phyloP scores from a whole-genome alignment of 768 basidiomycete genomes.

The Sarcodon sp. region DNA sequence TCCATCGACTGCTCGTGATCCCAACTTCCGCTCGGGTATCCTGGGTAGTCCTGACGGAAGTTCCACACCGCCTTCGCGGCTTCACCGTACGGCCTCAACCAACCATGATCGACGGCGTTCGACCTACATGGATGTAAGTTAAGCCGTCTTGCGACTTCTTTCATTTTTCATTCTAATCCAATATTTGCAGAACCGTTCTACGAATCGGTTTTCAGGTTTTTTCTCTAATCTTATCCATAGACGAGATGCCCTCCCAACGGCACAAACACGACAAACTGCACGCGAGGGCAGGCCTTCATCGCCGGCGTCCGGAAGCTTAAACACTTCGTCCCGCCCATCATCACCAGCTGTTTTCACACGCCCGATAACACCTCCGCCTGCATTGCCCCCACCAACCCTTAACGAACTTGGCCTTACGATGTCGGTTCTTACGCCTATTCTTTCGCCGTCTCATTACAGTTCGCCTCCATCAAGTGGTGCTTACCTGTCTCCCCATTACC shows the following conservation, averaged over 20 bases:
- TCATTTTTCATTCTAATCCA: too few relatives aligned
- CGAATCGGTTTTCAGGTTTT: slow-evolving; percentile 78
- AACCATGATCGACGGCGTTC: background rate
- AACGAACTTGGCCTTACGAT: slow-evolving; percentile 66
- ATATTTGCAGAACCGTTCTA: slow-evolving; percentile 33
- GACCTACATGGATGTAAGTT: too few relatives aligned
- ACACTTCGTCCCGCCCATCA: slow-evolving; percentile 32
- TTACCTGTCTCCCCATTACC: slow-evolving; percentile 70
- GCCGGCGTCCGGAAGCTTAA: slow-evolving; percentile 14
- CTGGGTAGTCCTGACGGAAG: background rate
- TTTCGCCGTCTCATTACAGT: slow-evolving; percentile 68
- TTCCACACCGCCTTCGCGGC: background rate
- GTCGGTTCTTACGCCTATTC: slow-evolving; percentile 48
- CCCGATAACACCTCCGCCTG: slow-evolving; percentile 60
- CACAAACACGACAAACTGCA: slow-evolving; percentile 5
- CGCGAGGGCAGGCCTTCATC: slow-evolving; percentile 8
- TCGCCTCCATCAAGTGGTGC: slow-evolving; percentile 68
- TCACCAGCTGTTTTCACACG: slow-evolving; percentile 38
- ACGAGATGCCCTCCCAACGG: slow-evolving; percentile 31
- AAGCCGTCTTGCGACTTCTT: too few relatives aligned
- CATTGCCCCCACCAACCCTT: slow-evolving; percentile 57
- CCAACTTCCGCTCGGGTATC: background rate
- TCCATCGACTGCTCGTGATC: background rate
- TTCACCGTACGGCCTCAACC: background rate
- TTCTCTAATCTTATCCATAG: slow-evolving; percentile 69